Conservation (phyloP, 768 basidiomycete species). For the Mycena filopes region DNA sequence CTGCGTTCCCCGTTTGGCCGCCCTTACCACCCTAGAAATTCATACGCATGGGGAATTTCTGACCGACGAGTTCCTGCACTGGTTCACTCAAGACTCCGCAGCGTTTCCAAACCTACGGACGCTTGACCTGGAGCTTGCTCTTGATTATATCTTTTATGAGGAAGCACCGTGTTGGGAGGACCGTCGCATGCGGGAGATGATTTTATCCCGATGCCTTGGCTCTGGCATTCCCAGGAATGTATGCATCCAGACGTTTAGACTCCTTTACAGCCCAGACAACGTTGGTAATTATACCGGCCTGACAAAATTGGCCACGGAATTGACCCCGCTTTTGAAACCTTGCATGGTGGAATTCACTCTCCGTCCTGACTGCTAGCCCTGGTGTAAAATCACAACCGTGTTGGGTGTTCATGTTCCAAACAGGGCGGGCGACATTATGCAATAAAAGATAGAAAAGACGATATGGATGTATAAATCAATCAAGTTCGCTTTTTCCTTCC, state of each 20-base stretch:
- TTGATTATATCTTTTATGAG: too few relatives aligned
- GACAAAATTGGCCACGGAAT: background rate
- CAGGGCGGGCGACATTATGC: conserved; percentile 16
- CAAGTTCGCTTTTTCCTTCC: conserved; percentile 25
- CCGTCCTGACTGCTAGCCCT: conserved; percentile 26
- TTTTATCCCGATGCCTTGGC: background rate
- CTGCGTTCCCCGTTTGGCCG: background rate
- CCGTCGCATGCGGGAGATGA: background rate
- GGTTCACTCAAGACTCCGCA: background rate
- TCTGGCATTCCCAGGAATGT: background rate
- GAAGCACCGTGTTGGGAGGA: too few relatives aligned
- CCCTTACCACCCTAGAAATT: too few relatives aligned
- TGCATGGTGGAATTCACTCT: background rate
- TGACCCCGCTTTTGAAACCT: background rate
- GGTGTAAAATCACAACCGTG: background rate
- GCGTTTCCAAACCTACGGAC: background rate
- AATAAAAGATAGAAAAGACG: background rate
- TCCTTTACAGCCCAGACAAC: background rate
- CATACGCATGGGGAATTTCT: background rate
- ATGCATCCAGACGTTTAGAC: background rate
- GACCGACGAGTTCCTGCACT: background rate
- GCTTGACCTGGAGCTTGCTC: background rate
- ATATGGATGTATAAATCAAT: too few relatives aligned
- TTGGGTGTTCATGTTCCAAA: too few relatives aligned
- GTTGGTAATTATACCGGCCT: background rate